A percentile compares a stretch with the other conserved stretches of the same genome.
Conservation (phyloP, 2,329 filamentous ascomycete species). For the Aureobasidium sp. region DNA sequence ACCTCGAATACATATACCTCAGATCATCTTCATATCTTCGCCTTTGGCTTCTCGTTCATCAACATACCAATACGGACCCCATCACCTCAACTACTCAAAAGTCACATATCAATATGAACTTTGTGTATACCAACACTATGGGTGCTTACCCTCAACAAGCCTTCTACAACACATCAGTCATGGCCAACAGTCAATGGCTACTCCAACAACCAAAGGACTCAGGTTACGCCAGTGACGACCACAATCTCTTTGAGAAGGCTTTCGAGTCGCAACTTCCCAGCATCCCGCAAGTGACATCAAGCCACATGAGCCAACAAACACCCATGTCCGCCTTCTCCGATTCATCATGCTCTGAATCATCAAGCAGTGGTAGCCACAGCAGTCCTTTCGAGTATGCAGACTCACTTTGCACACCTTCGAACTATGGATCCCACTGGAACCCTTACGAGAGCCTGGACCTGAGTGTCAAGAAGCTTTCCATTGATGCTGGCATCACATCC, state of each 20-base stretch:
- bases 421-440: not conserved
- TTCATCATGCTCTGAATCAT: not conserved
- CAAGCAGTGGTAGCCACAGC: not conserved
- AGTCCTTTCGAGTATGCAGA: slow-evolving; percentile 11
- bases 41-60: not conserved
- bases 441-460: not conserved
- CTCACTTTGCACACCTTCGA: not conserved
- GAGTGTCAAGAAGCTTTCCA: not conserved
- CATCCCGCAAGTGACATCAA: not conserved
- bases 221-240: slow-evolving; percentile 4
- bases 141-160: slow-evolving; percentile 1
- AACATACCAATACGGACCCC: not conserved
- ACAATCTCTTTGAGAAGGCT: slow-evolving; percentile 9
- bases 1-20: slow-evolving; percentile 1
- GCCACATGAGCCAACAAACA: slow-evolving; percentile 2
- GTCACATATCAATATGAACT: not conserved
- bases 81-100: not conserved
- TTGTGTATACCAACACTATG: not conserved
- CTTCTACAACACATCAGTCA: not conserved
- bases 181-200: slow-evolving; percentile 4
- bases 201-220: slow-evolving; percentile 12
- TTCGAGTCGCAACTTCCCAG: not conserved
- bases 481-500: slow-evolving; percentile 4
- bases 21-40: not conserved
- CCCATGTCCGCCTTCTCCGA: slow-evolving; percentile 6